phyloP scores from a whole-genome alignment of 306 rosid species.

The Sicyos baderoa region DNA sequence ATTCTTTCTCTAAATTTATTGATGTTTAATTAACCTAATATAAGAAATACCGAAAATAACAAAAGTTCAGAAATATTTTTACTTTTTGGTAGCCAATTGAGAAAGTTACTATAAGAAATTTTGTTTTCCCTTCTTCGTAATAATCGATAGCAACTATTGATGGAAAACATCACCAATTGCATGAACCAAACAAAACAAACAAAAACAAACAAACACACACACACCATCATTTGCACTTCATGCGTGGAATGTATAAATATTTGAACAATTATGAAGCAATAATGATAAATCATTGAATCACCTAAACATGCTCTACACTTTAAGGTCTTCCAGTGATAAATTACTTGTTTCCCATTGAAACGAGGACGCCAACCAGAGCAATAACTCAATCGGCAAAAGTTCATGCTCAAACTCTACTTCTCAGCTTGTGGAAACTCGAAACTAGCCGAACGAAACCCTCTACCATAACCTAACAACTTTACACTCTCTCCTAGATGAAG shows the following conservation, averaged over 20 bases:
- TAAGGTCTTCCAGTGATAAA: background rate
- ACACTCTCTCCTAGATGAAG: conserved; percentile 13
- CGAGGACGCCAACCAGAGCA: background rate
- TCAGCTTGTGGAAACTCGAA: background rate
- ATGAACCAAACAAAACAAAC: no score
- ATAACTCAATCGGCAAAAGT: no score
- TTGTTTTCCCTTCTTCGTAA: background rate
- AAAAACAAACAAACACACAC: no score
- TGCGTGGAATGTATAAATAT: conserved; percentile 7
- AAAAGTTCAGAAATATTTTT: no score
- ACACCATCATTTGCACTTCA: no score
- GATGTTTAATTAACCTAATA: no score
- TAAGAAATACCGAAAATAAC: no score
- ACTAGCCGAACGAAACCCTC: conserved; percentile 6
- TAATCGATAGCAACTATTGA: background rate
- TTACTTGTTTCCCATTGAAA: background rate
- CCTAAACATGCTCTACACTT: conserved; percentile 4
- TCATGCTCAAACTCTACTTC: background rate
- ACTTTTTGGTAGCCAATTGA: no score
- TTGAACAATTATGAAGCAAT: conserved; percentile 5
- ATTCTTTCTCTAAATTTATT: no score
- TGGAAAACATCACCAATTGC: background rate
- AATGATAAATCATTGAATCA: conserved; percentile 2
- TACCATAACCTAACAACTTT: conserved; percentile 2
- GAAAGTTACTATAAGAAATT: no score